These are phyloP conservation scores for Oryza coarctata DNA, from an alignment of 176 grass and related monocot genomes.

Conservation along the genomic window DNA sequence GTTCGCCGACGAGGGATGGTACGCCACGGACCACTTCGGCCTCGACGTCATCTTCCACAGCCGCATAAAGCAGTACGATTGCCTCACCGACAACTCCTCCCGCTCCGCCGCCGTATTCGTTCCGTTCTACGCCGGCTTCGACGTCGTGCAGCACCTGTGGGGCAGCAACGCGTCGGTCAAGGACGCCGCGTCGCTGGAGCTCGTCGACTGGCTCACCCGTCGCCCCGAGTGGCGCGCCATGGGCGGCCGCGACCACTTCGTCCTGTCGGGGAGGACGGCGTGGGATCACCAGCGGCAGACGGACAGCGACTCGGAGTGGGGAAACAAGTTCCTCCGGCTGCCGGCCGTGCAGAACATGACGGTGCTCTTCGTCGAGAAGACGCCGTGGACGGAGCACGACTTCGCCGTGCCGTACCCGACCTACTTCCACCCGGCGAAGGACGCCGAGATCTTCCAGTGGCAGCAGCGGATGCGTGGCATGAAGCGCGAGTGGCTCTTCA, in stretches of 20 bases:
- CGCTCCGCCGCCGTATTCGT: conserved; percentile 64
- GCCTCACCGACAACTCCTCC: conserved; percentile 63
- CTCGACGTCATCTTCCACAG: conserved; percentile 70
- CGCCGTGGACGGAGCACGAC: conserved; percentile 47
- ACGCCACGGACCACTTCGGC: conserved; percentile 79
- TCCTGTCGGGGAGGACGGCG: conserved; percentile 57
- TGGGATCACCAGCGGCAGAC: conserved; percentile 56
- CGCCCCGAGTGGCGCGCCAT: conserved; percentile 60
- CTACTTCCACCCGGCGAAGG: conserved; percentile 73
- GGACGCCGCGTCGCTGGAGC: conserved; percentile 46
- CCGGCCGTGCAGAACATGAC: conserved; percentile 81
- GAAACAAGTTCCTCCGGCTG: conserved; percentile 64
- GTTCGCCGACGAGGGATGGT: conserved; percentile 64
- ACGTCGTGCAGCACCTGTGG: conserved; percentile 67
- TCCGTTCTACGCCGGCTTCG: conserved; percentile 78
- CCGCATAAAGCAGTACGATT: conserved; percentile 62
- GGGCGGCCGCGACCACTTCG: conserved; percentile 64
- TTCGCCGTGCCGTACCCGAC: conserved; percentile 75
- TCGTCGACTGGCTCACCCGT: conserved; percentile 53
- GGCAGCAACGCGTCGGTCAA: conserved; percentile 48
- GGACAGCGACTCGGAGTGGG: conserved; percentile 61
- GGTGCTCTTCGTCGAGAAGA: conserved; percentile 72
- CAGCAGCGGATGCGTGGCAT: conserved; percentile 53
- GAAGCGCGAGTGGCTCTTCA: conserved; percentile 51
- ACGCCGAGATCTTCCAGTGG: conserved; percentile 55